These are phyloP conservation scores for Otatea glauca DNA, from an alignment of 176 grass and related monocot genomes.

Conservation along the genomic window DNA sequence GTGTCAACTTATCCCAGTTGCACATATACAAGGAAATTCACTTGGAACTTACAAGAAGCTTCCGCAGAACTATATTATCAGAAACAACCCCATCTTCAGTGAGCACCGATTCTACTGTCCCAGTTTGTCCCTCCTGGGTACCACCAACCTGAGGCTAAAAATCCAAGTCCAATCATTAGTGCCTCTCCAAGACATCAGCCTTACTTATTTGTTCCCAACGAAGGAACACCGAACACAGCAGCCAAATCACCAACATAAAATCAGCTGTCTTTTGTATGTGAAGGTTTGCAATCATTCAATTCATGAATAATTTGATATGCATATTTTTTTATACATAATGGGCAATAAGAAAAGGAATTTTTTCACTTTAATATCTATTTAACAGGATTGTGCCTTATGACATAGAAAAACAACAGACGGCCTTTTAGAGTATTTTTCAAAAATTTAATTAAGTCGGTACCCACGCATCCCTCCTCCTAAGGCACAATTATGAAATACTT, in stretches of 20 bases:
- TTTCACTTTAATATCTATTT: not conserved
- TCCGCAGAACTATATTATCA: conserved; percentile 73
- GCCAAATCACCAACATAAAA: not conserved
- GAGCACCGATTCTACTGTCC: conserved; percentile 43
- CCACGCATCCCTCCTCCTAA: not conserved
- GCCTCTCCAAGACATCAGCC: not conserved
- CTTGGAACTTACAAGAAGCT: conserved; percentile 87
- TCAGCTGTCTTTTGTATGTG: not conserved
- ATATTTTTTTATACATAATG: not conserved
- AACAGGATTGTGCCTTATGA: not conserved
- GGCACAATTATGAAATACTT: not conserved
- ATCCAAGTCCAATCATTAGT: conserved; percentile 30
- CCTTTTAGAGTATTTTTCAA: not conserved
- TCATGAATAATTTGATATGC: not conserved
- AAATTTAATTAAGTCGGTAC: not conserved
- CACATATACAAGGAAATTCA: conserved; percentile 28
- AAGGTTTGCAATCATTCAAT: not conserved
- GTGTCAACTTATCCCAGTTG: not conserved
- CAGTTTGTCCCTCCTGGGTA: conserved; percentile 42
- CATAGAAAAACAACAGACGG: not conserved
- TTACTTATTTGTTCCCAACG: not conserved
- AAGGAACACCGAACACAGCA: not conserved
- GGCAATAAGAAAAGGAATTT: not conserved
- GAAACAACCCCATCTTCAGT: conserved; percentile 49
- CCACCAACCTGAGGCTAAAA: conserved; percentile 46